These are phyloP conservation scores for Encephalitozoon hellem DNA, from an alignment of 371 early-diverging fungal genomes.

Conservation along the genomic window DNA sequence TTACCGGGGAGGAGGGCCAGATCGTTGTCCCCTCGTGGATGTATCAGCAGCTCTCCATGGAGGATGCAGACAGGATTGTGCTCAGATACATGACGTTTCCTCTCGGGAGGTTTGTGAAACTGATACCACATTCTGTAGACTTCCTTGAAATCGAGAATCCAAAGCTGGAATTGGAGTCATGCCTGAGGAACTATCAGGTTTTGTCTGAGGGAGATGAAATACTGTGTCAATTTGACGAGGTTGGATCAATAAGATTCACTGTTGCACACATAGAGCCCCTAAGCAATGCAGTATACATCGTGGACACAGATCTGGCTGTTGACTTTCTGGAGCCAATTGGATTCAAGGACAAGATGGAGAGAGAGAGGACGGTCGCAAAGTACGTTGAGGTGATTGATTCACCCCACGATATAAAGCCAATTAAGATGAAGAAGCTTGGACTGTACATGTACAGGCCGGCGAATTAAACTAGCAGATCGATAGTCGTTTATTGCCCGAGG, in stretches of 20 bases:
- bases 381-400: constrained; percentile 21
- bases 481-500: not conserved
- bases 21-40: constrained; percentile 94
- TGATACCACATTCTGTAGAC: constrained; percentile 88
- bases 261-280: constrained; percentile 80
- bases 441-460: constrained; percentile 3
- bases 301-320: constrained; percentile 92
- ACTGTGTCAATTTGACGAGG: constrained; percentile 75
- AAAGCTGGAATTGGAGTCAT: constrained; percentile 90
- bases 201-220: constrained; percentile 84
- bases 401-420: not conserved
- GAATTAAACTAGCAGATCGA: not conserved
- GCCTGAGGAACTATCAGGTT: constrained; percentile 81
- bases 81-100: constrained; percentile 71
- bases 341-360: constrained; percentile 69
- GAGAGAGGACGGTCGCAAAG: constrained; percentile 47
- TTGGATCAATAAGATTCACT: constrained; percentile 71
- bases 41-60: constrained; percentile 74
- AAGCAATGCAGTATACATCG: constrained; percentile 71
- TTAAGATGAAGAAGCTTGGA: constrained; percentile 20
- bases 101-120: constrained; percentile 79
- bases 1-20: constrained; percentile 87
- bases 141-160: constrained; percentile 94
- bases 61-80: constrained; percentile 69
- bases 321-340: constrained; percentile 96